Percentiles rank a stretch among this genome's conserved stretches.
phyloP scores from a whole-genome alignment of 2,329 filamentous ascomycete genomes.

The Alternaria brassicicola region DNA sequence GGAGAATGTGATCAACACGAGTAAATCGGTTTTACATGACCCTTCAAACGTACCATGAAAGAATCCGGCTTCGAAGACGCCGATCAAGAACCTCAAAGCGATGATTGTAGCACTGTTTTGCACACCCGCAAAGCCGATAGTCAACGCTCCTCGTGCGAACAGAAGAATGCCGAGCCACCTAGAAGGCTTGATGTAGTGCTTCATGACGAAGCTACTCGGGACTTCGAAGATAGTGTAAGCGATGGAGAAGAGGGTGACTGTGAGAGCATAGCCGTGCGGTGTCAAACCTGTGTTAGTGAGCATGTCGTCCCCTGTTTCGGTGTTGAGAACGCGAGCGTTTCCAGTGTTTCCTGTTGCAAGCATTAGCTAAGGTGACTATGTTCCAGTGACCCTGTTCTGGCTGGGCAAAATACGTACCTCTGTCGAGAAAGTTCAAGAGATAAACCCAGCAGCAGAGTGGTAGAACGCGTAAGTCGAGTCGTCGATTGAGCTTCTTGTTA shows the following conservation, averaged over 20 bases:
- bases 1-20: neutral
- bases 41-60: slow-evolving; percentile 13
- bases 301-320: slow-evolving; percentile 64
- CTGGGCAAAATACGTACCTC: neutral
- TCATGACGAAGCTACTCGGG: slow-evolving; percentile 65
- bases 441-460: slow-evolving; percentile 8
- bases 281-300: slow-evolving; percentile 66
- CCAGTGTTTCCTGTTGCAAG: slow-evolving; percentile 48
- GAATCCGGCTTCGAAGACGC: slow-evolving; percentile 17
- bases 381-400: neutral
- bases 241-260: slow-evolving; percentile 30
- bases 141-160: slow-evolving; percentile 50
- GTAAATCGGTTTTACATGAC: neutral
- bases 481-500: slow-evolving; percentile 4
- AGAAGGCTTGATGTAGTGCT: slow-evolving; percentile 55
- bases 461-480: slow-evolving; percentile 3
- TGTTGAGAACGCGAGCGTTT: slow-evolving; percentile 72
- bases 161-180: slow-evolving; percentile 49
- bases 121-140: slow-evolving; percentile 53
- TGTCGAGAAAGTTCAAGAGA: slow-evolving; percentile 7
- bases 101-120: slow-evolving; percentile 50
- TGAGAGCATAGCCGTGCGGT: slow-evolving; percentile 56
- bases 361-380: neutral
- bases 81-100: slow-evolving; percentile 50
- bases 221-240: slow-evolving; percentile 49